Evolutionary conservation across 2,329 filamentous ascomycete species (phyloP), one percentile per base, ranked within the genome.

Genomic region (Colletotrichum paranaense): DNA sequence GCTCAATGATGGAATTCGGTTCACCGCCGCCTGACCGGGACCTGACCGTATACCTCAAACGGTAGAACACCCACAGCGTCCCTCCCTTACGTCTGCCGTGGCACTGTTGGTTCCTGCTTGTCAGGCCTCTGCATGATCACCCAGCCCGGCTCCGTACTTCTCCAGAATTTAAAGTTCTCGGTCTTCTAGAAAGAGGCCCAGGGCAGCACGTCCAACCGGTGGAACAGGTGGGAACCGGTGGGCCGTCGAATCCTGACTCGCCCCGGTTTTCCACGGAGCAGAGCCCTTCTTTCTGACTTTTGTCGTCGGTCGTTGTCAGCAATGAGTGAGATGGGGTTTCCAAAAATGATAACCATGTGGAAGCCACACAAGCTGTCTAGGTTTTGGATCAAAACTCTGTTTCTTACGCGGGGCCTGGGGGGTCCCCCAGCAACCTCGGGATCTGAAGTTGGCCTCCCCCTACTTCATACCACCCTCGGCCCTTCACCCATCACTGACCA

Each of bases 281-380:
- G 70, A 73, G 24, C 71, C 56, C 71, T 70, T 65, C 26, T 62
- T 73, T 64, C 67, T 57, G 60, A 60, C 59, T 11, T 64, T 70
- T 52, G 22, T 59, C 22, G 67, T 52, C 60, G 11, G 66, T 55
- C 59, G 60, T 65, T 65, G 67, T 73, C 71, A 73, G 71, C 67
- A 35, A 57, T 60, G 66, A 70, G 70, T 57, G 67, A 62, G 67
- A 66, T 65, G 67, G 56, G 46, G 55, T 38, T 74, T 64, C 57
- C 72, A 72, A 72, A 72, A 74, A 72, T 67, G 72, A 74, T 55
- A 62, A 70, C 73, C 71, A 75, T 75, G 73, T 71, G 73, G 71
- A 74, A 74, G 66, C 73, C 62, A 64, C 66, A 70, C 26, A 69
- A 42, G 30, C 35, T 60, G 60, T 62, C 56, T 66, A 65, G 26